Base-by-base conservation (phyloP, 2,329 filamentous ascomycete genomes). In the Pseudocercospora pini-densiflorae region DNA sequence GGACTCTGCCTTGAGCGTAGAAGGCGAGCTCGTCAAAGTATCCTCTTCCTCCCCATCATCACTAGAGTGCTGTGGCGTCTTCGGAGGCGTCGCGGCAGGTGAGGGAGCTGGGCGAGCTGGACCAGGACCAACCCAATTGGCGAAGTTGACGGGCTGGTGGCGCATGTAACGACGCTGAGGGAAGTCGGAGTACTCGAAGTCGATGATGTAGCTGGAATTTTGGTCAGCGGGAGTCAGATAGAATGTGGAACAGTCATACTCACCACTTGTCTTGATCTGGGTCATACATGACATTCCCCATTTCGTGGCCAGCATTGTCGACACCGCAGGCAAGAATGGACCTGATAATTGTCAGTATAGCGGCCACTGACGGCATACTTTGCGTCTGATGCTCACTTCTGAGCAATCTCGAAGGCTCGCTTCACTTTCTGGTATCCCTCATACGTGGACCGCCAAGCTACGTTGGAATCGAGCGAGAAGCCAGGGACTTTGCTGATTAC, bases 161-260 rank as follows among this genome's bases (percentile, higher is more conserved):
- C 40, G 40, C 40, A 43, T 43, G 40, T 43, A n/a, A 16, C 40
- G 40, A 3, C 40, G 16, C 40, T 43, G 40, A 43, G 40, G 36
- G 36, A 40, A 40, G 36, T 40, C 36, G 4, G 64, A 53, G 29
- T 59, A 59, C 59, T 66, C 64, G 43, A 62, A 66, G 43, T 66
- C 64, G 36, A 66, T 36, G 29, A 66, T 66, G 64, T 59, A 66
- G 55, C 62, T 64, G 31, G 29, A 9, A 36, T n/a, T 19, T 10
- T 29, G 9, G 47, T 54, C 33, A 47, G 40, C 62, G n/a, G 29
- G 19, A 33, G 12, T 12, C 29, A 12, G 2, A 5, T 19, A 5
- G 5, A 1, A 58, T 7, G 1, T 5, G 3, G 14, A 9, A 16
- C 9, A 9, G 21, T 0, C 6, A 19, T 29, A 24, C 19, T 43